Percentiles rank a stretch among this genome's conserved stretches.
Conservation (phyloP, 305 asterid species). For the Solanum chacoense region DNA sequence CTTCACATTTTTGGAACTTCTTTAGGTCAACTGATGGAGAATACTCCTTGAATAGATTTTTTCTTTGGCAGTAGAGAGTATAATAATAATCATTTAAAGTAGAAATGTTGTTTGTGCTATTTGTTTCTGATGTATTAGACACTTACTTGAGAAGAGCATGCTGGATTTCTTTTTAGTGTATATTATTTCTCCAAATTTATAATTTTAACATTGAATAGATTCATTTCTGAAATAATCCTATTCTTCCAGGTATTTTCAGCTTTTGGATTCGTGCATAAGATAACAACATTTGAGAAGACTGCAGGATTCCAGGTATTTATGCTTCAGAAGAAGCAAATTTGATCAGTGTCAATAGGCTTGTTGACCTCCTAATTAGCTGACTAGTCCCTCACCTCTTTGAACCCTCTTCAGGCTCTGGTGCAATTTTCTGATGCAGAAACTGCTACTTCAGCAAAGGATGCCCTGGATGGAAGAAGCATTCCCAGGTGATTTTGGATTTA, state of each 20-base stretch:
- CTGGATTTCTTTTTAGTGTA: background rate
- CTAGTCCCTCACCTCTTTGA: background rate
- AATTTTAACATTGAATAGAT: background rate
- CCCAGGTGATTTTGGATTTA: constrained; percentile 91
- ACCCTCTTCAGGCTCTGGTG: constrained; percentile 66
- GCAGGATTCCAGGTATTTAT: constrained; percentile 89
- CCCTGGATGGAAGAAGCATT: constrained; percentile 98
- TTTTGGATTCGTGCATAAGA: constrained; percentile 93
- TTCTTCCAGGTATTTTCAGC: constrained; percentile 87
- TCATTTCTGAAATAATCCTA: background rate
- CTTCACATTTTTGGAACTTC: background rate
- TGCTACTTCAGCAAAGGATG: constrained; percentile 90
- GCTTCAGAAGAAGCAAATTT: background rate
- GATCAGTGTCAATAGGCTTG: background rate
- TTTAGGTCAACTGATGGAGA: background rate
- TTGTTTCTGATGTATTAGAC: background rate
- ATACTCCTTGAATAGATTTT: background rate
- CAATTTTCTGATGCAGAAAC: constrained; percentile 91
- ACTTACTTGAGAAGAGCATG: background rate
- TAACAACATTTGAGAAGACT: constrained; percentile 98
- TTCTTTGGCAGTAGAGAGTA: background rate
- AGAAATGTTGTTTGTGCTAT: background rate
- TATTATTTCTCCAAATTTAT: background rate
- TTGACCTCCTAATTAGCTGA: background rate
- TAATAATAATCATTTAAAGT: background rate